Evolutionary conservation across 2,329 filamentous ascomycete species (phyloP), one percentile per base, ranked within the genome.

Genomic region (Cercospora berteroae): DNA sequence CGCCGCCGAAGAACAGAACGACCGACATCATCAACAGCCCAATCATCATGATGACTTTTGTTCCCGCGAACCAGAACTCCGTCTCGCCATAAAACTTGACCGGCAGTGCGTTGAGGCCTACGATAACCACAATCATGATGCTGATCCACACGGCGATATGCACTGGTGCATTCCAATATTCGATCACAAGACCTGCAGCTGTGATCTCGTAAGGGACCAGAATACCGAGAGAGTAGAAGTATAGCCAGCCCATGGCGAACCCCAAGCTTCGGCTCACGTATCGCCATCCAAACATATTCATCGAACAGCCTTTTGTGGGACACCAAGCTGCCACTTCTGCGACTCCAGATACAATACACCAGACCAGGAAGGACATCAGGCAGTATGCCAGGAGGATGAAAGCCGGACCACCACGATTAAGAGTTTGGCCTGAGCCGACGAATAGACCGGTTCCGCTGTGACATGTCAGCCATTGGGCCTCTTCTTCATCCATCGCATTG

Each of bases 291-390:
- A 84, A 83, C 76, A 84, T 70, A 71, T 81, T 78, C 82, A 86
- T 83, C 68, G 83, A 81, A 66, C 75, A 80, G 69, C 84, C 83
- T 36, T 85, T 80, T 69, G 87, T 77, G 8, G 87, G 85, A 56
- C 89, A 81, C 80, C 86, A 88, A 39, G 87, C 82, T 9, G 86
- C 84, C 76, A 89, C 83, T 74, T 87, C 85, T n/a, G 81, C 82
- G 10, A 83, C 81, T 59, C 80, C 81, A 39, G 82, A 83, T 13
- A 88, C 83, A 69, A 81, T 73, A 58, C 76, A 75, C 66, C 76
- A 78, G 67, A 85, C 73, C 71, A 83, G 65, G 48, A 82, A 75
- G 44, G 80, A 77, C 69, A 84, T 78, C 50, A 83, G 71, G 18
- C 74, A 68, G 71, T 79, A 80, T 68, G 79, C 76, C 58, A 78